Conservation (phyloP, 306 rosid genomes). For the Vigna nakashimae region DNA sequence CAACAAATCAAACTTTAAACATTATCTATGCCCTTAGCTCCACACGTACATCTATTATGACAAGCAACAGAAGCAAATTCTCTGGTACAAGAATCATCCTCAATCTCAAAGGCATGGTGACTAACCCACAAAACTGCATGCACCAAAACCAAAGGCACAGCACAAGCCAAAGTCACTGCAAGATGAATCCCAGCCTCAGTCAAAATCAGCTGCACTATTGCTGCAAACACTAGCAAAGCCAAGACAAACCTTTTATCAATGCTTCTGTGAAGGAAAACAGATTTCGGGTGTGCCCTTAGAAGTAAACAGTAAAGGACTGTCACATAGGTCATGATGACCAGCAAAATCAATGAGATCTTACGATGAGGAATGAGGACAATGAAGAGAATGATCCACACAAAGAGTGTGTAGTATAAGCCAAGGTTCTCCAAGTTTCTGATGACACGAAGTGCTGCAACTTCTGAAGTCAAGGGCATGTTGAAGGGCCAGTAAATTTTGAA, state of each 20-base stretch:
- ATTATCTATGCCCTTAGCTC: conserved; percentile 35
- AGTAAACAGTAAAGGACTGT: conserved; percentile 51
- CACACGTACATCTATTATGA: not conserved
- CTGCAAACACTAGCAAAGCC: conserved; percentile 51
- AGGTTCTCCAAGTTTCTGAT: conserved; percentile 51
- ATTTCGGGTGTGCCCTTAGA: conserved; percentile 54
- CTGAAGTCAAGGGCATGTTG: conserved; percentile 57
- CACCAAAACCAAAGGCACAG: conserved; percentile 56
- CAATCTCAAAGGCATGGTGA: conserved; percentile 47
- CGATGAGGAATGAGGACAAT: conserved; percentile 58
- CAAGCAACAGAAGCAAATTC: conserved; percentile 47
- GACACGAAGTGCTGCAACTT: conserved; percentile 56
- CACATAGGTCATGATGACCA: conserved; percentile 58
- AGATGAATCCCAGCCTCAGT: conserved; percentile 63
- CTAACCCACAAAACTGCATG: conserved; percentile 67
- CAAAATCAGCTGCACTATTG: conserved; percentile 51
- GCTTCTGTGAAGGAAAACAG: conserved; percentile 48
- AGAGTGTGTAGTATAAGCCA: conserved; percentile 56
- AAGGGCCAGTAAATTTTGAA: conserved; percentile 53
- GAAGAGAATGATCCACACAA: conserved; percentile 70
- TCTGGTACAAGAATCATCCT: conserved; percentile 46
- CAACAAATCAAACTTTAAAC: conserved; percentile 44
- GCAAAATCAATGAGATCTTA: conserved; percentile 54
- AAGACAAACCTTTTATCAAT: conserved; percentile 53
- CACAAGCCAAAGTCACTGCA: conserved; percentile 55